These are phyloP conservation scores for Candida hispaniensis DNA, from an alignment of 805 yeast genomes.

Conservation along the genomic window DNA sequence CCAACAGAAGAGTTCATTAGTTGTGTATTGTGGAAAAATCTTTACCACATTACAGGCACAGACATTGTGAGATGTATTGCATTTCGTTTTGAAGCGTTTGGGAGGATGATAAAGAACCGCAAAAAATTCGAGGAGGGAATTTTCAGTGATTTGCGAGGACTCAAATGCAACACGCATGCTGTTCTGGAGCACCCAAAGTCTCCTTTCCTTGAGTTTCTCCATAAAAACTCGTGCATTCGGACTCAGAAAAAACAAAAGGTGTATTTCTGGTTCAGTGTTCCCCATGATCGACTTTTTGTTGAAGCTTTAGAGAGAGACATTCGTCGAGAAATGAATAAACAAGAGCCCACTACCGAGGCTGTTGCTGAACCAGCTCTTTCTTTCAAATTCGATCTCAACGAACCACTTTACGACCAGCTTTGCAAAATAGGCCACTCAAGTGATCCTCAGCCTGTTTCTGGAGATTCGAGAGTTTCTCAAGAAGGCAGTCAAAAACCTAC, in stretches of 20 bases:
- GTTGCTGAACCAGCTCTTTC: constrained; percentile 68
- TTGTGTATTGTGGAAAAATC: constrained; percentile 87
- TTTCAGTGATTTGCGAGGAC: constrained; percentile 76
- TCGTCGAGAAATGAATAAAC: constrained; percentile 55
- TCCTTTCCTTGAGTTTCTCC: constrained; percentile 69
- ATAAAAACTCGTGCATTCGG: constrained; percentile 75
- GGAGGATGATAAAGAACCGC: constrained; percentile 70
- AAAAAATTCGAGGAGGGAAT: constrained; percentile 96
- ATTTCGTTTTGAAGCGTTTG: constrained; percentile 81
- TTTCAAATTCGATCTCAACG: constrained; percentile 47
- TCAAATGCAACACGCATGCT: constrained; percentile 76
- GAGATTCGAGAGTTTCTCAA: too few species aligned
- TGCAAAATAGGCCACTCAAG: constrained; percentile 9
- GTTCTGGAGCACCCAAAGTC: constrained; percentile 80
- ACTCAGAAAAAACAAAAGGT: constrained; percentile 97
- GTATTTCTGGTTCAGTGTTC: constrained; percentile 92
- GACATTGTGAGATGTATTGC: constrained; percentile 89
- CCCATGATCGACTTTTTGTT: constrained; percentile 81
- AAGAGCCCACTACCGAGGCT: constrained; percentile 62
- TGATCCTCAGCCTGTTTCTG: too few species aligned
- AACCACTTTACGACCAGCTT: constrained; percentile 31
- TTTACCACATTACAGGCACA: constrained; percentile 88
- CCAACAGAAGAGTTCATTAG: constrained; percentile 87
- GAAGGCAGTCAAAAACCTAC: too few species aligned
- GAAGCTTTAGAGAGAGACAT: constrained; percentile 91